Conservation (phyloP, 805 yeast species). For the Yarrowia yakushimensis region DNA sequence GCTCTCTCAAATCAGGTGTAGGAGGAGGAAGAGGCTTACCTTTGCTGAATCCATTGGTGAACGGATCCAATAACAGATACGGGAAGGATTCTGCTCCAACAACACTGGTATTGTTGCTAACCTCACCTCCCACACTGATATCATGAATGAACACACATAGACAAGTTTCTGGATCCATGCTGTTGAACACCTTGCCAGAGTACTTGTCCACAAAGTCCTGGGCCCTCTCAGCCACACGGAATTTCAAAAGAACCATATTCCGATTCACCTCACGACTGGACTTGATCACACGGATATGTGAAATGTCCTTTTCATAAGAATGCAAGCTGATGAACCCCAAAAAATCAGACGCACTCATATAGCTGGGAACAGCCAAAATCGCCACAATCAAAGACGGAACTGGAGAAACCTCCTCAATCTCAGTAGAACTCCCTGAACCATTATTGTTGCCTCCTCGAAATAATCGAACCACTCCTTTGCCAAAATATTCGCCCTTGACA, state of each 20-base stretch:
- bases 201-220: constrained; percentile 59
- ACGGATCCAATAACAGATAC: constrained; percentile 69
- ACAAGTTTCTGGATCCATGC: constrained; percentile 86
- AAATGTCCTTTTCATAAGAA: constrained; percentile 46
- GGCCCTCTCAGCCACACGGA: constrained; percentile 54
- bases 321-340: constrained; percentile 74
- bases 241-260: constrained; percentile 75
- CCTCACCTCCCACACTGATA: neutral
- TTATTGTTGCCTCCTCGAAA: constrained; percentile 35
- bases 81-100: constrained; percentile 48
- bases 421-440: constrained; percentile 22
- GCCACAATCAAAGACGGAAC: constrained; percentile 56
- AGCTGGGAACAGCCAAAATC: constrained; percentile 81
- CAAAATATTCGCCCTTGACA: constrained; percentile 59
- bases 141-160: constrained; percentile 58
- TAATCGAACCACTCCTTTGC: constrained; percentile 69
- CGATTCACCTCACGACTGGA: constrained; percentile 54
- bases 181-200: constrained; percentile 73
- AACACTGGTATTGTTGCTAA: neutral
- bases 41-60: constrained; percentile 34
- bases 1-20: constrained; percentile 46
- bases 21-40: constrained; percentile 32
- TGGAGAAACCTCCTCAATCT: constrained; percentile 33
- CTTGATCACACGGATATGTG: constrained; percentile 70
- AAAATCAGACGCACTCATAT: constrained; percentile 79